Base-by-base conservation (phyloP, 345 rosid genomes). In the Garcia nutans region DNA sequence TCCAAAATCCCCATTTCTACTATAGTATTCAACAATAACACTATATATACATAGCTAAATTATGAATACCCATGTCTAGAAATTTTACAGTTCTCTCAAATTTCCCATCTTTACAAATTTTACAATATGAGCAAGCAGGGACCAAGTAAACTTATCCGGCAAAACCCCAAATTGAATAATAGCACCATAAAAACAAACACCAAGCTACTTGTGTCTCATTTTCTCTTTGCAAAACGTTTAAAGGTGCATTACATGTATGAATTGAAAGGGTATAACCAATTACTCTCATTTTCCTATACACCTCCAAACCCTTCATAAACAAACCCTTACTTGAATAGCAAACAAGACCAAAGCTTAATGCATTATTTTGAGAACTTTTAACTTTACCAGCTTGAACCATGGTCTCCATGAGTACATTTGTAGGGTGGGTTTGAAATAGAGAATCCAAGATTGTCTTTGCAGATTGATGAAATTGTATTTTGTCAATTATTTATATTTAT, bases 131-230 rank as follows among this genome's bases (percentile, higher is more conserved):
- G 88, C 85, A 68, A 91, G 65, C 67, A 87, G 73, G 59, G 87
- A 84, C 88, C 87, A 93, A 37, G 90, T 87, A 42, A 67, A 70
- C 56, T 49, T 84, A 87, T 88, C 84, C 11, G 82, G 76, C 23
- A n/a, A 63, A 76, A 87, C 75, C 73, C 62, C 71, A 76, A 59
- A 65, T 65, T 91, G 83, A 72, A 88, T 44, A 90, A 90, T 88
- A 37, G 87, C 84, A 68, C 88, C 77, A 57, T 79, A 88, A 65
- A 87, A 76, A 80, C 92, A n/a, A n/a, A n/a, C n/a, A 88, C 86
- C 86, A 89, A 82, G 87, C 88, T 57, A 81, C 65, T 75, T 77
- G 52, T 28, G 81, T 71, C 81, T 86, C 80, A 5, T 77, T 77
- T 19, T 63, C 76, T 64, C 84, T 77, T 66, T 19, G 74, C 33